These are phyloP conservation scores for Fomitopsis schrenkii DNA, from an alignment of 1,284 basidiomycete genomes.

Conservation along the genomic window DNA sequence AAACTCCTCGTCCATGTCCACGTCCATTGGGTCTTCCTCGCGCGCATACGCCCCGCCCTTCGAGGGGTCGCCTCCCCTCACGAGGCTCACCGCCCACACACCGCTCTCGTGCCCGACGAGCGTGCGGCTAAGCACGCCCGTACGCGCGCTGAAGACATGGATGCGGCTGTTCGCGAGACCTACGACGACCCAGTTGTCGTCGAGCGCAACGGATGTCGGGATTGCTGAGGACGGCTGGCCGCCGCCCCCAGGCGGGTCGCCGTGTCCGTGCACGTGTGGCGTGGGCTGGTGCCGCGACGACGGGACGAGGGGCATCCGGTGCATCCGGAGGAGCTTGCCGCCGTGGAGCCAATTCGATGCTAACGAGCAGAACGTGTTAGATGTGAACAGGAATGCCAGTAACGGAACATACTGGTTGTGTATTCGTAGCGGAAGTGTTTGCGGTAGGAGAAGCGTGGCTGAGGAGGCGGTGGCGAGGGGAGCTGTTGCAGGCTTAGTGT, in stretches of 20 bases:
- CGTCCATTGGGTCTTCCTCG: neutral
- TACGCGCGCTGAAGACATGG: conserved; percentile 81
- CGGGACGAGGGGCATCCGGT: conserved; percentile 49
- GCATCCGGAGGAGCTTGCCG: conserved; percentile 72
- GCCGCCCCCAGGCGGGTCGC: conserved; percentile 12
- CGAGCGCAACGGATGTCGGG: conserved; percentile 82
- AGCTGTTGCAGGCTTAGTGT: conserved; percentile 6
- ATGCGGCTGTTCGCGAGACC: conserved; percentile 89
- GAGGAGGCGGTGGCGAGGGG: conserved; percentile 2
- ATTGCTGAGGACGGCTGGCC: conserved; percentile 19
- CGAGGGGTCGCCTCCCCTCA: conserved; percentile 27
- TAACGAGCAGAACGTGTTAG: conserved; percentile 25
- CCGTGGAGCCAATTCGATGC: conserved; percentile 86
- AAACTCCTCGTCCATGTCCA: conserved; percentile 1
- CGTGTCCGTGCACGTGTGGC: conserved; percentile 2
- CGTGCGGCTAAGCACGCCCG: conserved; percentile 75
- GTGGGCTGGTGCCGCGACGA: conserved; percentile 11
- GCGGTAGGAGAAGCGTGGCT: conserved; percentile 50
- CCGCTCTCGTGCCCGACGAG: conserved; percentile 85
- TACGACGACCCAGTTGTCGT: conserved; percentile 83
- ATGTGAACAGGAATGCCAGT: neutral
- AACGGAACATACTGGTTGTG: conserved; percentile 51
- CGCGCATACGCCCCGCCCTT: conserved; percentile 16
- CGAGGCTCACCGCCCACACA: conserved; percentile 89
- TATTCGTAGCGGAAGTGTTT: conserved; percentile 78